Conservation (phyloP, 441 rosid species). For the Erodium moschatum region DNA sequence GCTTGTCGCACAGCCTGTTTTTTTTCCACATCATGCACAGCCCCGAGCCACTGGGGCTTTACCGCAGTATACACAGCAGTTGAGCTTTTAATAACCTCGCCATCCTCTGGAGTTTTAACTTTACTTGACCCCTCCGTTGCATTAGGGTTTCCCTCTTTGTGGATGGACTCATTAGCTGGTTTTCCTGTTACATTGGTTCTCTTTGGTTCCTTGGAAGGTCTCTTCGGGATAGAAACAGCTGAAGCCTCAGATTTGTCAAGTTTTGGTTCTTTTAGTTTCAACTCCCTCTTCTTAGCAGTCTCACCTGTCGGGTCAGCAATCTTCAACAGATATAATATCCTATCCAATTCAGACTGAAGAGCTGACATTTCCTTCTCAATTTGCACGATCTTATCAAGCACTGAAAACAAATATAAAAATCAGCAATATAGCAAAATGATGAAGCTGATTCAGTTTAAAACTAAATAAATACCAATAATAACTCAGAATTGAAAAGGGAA, state of each 20-base stretch:
- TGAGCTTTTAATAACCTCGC: conserved; percentile 31
- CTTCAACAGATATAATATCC: conserved; percentile 67
- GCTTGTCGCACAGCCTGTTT: conserved; percentile 34
- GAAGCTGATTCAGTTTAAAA: neutral
- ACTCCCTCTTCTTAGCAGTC: conserved; percentile 57
- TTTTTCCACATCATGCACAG: conserved; percentile 41
- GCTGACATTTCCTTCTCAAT: conserved; percentile 57
- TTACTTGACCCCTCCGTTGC: conserved; percentile 22
- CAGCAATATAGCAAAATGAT: conserved; percentile 8
- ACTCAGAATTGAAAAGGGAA: neutral
- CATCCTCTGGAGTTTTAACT: conserved; percentile 30
- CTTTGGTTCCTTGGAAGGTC: conserved; percentile 28
- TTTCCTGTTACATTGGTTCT: conserved; percentile 26
- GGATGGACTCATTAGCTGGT: conserved; percentile 24
- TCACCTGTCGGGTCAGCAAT: conserved; percentile 90
- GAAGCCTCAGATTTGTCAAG: conserved; percentile 29
- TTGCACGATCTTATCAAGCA: conserved; percentile 51
- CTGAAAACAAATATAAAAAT: conserved; percentile 34
- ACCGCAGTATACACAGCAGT: conserved; percentile 39
- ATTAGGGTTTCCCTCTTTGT: conserved; percentile 28
- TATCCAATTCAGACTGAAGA: conserved; percentile 63
- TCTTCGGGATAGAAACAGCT: conserved; percentile 27
- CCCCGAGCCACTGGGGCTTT: conserved; percentile 97
- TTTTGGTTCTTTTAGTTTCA: conserved; percentile 34
- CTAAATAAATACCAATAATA: neutral